A percentile compares a stretch with the other conserved stretches of the same genome.
phyloP scores from a whole-genome alignment of 768 basidiomycete species.

The Auriscalpium microsporum region DNA sequence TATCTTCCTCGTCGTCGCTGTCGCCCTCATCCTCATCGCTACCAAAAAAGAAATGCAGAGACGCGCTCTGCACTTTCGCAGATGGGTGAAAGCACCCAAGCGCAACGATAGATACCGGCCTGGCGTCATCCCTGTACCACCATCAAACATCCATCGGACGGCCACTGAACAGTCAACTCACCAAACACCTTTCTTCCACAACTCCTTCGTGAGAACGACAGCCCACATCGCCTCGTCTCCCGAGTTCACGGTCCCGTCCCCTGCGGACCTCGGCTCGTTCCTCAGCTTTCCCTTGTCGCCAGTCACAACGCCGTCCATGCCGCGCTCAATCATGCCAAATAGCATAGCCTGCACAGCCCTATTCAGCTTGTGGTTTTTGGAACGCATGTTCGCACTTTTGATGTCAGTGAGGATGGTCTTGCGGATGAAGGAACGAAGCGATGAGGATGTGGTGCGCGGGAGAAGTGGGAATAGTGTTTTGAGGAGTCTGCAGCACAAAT shows the following conservation, averaged over 20 bases:
- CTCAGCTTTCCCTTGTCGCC: slow-evolving; percentile 80
- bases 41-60: slow-evolving; percentile 95
- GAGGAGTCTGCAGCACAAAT: slow-evolving; percentile 53
- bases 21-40: slow-evolving; percentile 69
- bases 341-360: slow-evolving; percentile 92
- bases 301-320: slow-evolving; percentile 72
- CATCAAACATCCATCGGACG: neutral
- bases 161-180: slow-evolving; percentile 21
- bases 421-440: slow-evolving; percentile 79
- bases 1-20: slow-evolving; percentile 63
- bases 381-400: slow-evolving; percentile 76
- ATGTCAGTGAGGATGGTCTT: slow-evolving; percentile 93
- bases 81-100: slow-evolving; percentile 91
- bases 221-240: slow-evolving; percentile 97
- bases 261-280: slow-evolving; percentile 29
- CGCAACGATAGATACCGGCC: slow-evolving; percentile 86
- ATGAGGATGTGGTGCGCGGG: slow-evolving; percentile 82
- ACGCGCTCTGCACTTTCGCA: slow-evolving; percentile 89
- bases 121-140: slow-evolving; percentile 67
- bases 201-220: slow-evolving; percentile 82
- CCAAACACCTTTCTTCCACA: slow-evolving; percentile 94
- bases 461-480: slow-evolving; percentile 91
- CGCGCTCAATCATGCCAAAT: slow-evolving; percentile 92
- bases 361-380: slow-evolving; percentile 94
- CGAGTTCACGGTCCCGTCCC: slow-evolving; percentile 32